Evolutionary conservation across 164 flowering plant genomes (phyloP), one percentile per base, ranked within the genome.

Genomic region (Tinospora cordifolia): DNA sequence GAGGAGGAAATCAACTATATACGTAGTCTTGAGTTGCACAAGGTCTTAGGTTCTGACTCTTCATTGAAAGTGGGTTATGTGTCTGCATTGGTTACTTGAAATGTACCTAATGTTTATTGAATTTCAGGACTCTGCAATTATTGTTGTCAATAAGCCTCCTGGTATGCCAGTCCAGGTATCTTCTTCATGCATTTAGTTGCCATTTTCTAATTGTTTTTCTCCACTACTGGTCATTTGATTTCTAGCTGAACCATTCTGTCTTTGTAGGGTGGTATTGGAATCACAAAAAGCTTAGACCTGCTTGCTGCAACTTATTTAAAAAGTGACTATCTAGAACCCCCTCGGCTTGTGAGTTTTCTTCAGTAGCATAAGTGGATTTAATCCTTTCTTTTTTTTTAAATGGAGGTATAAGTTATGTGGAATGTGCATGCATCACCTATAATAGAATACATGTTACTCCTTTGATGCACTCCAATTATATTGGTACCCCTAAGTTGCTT

Each of bases 161-260:
- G 97, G 97, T 69, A 79, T 94, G 86, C 91, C 98, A 57, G 98
- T 94, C 75, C 98, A 94, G 88, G 98, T 93, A 69, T 71, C 62
- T 69, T 64, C 47, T 51, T 25, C 9, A 74, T 71, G 58, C 38
- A 4, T 44, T 69, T 26, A 22, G 4, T 62, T 44, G 60, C 24
- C 2, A 26, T 22, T 21, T 17, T 72, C 64, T 60, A 36, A 21
- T 66, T 44, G n/a, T 17, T 30, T 22, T 66, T 47, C 17, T 67
- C 65, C 47, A 22, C 63, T 34, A 14, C 58, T 68, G 30, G 34
- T 54, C 38, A 15, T 38, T 40, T 39, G 51, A 34, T 75, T 24
- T 25, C 57, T 63, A 62, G 4, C 24, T 65, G 44, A n/a, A 8
- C 70, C 38, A 39, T 65, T 54, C 8, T 54, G 9, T 8, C 66